phyloP scores from a whole-genome alignment of 768 basidiomycete species.

The Rhodotorula kratochvilovae region DNA sequence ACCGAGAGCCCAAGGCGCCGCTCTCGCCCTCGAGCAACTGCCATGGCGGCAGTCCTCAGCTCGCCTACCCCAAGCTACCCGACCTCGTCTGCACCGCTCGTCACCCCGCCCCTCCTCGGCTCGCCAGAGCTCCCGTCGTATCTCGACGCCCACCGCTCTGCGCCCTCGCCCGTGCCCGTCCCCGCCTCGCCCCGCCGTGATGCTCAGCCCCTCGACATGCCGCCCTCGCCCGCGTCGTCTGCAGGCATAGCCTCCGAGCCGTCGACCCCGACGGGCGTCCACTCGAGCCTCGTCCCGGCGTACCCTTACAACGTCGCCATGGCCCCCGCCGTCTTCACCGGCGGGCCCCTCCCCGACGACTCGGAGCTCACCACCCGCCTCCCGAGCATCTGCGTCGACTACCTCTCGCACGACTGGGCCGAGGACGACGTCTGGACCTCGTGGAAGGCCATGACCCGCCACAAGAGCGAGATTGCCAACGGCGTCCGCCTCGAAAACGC shows the following conservation, averaged over 20 bases:
- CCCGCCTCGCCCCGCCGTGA: neutral
- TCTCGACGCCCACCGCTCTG: neutral
- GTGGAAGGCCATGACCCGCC: conserved; percentile 97
- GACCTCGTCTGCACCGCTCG: neutral
- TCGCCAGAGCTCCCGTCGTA: conserved; percentile 1
- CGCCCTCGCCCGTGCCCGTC: neutral
- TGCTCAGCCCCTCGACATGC: neutral
- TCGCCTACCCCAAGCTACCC: conserved; percentile 20
- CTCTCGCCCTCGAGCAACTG: no score
- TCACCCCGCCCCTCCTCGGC: conserved; percentile 27
- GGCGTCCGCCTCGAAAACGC: conserved; percentile 94
- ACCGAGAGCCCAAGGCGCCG: neutral
- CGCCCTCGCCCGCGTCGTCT: neutral
- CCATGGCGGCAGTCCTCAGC: conserved; percentile 23
- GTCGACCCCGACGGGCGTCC: conserved; percentile 10
- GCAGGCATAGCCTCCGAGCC: conserved; percentile 1
- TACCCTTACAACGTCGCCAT: conserved; percentile 41
- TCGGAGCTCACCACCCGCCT: conserved; percentile 66
- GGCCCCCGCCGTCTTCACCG: conserved; percentile 47
- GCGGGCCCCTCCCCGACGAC: conserved; percentile 50
- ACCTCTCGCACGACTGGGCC: conserved; percentile 93
- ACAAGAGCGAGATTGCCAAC: conserved; percentile 97
- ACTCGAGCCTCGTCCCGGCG: conserved; percentile 34
- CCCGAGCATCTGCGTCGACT: conserved; percentile 92
- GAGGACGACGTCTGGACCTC: conserved; percentile 98